Conservation (phyloP, 75 land plant genomes). For the Sequoiadendron giganteum region DNA sequence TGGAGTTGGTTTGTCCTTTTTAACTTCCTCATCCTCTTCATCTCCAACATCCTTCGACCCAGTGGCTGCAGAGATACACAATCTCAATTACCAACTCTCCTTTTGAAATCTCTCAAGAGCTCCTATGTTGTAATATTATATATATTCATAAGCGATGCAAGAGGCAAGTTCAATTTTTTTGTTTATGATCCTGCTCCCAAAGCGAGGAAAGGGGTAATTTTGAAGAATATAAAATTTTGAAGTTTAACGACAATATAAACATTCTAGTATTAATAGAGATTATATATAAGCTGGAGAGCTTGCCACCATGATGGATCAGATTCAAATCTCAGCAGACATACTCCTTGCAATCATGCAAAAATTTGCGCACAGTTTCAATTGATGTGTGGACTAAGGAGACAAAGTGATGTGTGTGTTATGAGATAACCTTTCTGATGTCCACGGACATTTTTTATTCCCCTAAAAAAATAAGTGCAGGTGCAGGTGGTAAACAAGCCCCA, state of each 20-base stretch:
- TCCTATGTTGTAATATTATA: neutral
- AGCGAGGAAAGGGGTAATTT: neutral
- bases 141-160: neutral
- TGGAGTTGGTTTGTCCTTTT: too few relatives aligned
- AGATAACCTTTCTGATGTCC: neutral
- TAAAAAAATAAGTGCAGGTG: too few relatives aligned
- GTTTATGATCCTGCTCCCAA: neutral
- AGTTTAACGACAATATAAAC: neutral
- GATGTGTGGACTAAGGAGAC: too few relatives aligned
- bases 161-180: neutral
- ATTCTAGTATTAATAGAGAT: too few relatives aligned
- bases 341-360: too few relatives aligned
- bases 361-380: too few relatives aligned
- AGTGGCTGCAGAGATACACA: slow-evolving; percentile 15
- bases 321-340: too few relatives aligned
- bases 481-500: neutral
- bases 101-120: neutral
- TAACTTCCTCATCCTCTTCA: too few relatives aligned
- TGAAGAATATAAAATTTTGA: neutral
- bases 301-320: too few relatives aligned
- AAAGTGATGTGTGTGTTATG: too few relatives aligned
- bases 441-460: neutral
- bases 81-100: slow-evolving; percentile 3
- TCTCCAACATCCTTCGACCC: slow-evolving; percentile 19
- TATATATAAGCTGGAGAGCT: too few relatives aligned